These are phyloP conservation scores for Xylariaceae sp. DNA, from an alignment of 2,329 filamentous ascomycete species.

Conservation along the genomic window DNA sequence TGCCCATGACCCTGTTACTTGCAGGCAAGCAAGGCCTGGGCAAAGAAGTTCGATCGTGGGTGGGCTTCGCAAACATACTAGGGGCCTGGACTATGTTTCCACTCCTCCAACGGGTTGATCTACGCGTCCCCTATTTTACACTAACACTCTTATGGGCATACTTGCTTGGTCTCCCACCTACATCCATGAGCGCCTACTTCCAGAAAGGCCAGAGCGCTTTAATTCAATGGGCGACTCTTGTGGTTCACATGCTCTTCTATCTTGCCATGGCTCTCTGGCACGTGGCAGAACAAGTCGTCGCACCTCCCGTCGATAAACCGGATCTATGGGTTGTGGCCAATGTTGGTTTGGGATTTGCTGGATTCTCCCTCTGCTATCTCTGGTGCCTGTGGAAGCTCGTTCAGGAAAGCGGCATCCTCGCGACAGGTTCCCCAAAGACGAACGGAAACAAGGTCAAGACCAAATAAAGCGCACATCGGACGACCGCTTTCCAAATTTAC, in stretches of 20 bases:
- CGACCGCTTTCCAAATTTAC: neutral
- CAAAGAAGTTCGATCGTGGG: slow-evolving; percentile 76
- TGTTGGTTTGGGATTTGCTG: slow-evolving; percentile 76
- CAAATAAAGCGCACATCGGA: slow-evolving; percentile 18
- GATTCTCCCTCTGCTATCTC: slow-evolving; percentile 80
- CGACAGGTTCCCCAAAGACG: slow-evolving; percentile 20
- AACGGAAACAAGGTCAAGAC: slow-evolving; percentile 25
- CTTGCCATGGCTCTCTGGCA: slow-evolving; percentile 77
- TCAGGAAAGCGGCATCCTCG: slow-evolving; percentile 52
- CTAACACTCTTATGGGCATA: slow-evolving; percentile 87
- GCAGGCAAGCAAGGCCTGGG: slow-evolving; percentile 72
- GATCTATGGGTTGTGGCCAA: slow-evolving; percentile 94
- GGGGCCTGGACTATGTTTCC: slow-evolving; percentile 94
- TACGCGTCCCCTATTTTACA: slow-evolving; percentile 78
- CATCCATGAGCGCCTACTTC: slow-evolving; percentile 64
- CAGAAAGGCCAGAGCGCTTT: slow-evolving; percentile 43
- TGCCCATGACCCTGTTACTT: slow-evolving; percentile 88
- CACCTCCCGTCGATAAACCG: slow-evolving; percentile 70
- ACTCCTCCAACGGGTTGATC: slow-evolving; percentile 75
- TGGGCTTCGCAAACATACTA: slow-evolving; percentile 90
- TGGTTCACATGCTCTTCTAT: slow-evolving; percentile 75
- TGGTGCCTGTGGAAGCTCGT: slow-evolving; percentile 78
- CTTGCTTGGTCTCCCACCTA: slow-evolving; percentile 78
- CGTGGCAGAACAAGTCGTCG: slow-evolving; percentile 61
- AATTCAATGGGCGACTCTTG: slow-evolving; percentile 53